Conservation (phyloP, 306 rosid genomes). For the Herpetospermum pedunculosum region DNA sequence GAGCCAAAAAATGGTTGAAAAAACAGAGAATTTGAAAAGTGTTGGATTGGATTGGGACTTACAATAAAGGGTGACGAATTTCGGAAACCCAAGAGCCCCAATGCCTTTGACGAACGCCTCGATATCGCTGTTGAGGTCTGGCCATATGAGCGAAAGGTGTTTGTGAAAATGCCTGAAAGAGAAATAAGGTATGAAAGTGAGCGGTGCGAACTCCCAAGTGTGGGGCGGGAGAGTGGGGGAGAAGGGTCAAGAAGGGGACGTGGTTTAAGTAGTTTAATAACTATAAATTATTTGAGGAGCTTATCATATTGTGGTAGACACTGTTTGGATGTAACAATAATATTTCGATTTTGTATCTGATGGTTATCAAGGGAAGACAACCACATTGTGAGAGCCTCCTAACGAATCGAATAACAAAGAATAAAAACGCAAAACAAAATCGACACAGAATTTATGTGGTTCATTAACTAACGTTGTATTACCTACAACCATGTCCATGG, state of each 20-base stretch:
- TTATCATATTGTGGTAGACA: too few relatives aligned
- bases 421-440: too few relatives aligned
- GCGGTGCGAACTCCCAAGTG: background rate
- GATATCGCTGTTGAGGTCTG: slow-evolving; percentile 82
- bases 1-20: background rate
- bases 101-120: slow-evolving; percentile 98
- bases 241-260: background rate
- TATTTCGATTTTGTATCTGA: too few relatives aligned
- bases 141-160: slow-evolving; percentile 35
- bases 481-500: too few relatives aligned
- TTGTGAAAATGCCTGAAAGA: slow-evolving; percentile 10
- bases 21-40: background rate
- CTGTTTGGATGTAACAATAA: too few relatives aligned
- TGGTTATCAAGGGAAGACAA: too few relatives aligned
- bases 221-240: background rate
- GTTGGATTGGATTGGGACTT: background rate
- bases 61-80: slow-evolving; percentile 92
- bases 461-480: too few relatives aligned
- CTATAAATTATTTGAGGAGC: too few relatives aligned
- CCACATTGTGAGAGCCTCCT: too few relatives aligned
- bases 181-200: background rate
- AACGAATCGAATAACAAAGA: too few relatives aligned
- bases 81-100: slow-evolving; percentile 99
- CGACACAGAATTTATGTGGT: too few relatives aligned
- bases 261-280: background rate